phyloP scores from a whole-genome alignment of 2,329 filamentous ascomycete genomes.

The Lecanicillium sp. region DNA sequence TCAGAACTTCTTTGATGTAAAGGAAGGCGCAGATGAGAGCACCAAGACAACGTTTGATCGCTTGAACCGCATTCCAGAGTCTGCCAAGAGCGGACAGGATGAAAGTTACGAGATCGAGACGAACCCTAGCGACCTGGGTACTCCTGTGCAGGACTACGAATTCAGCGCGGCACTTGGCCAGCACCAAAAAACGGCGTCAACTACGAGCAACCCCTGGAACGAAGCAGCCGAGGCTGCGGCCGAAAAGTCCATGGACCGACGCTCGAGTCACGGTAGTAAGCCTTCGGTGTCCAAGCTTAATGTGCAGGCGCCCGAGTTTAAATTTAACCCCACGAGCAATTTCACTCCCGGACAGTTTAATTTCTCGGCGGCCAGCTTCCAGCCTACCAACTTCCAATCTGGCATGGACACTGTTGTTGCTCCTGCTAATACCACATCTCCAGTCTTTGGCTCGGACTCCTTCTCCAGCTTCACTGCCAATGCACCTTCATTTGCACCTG shows the following conservation, averaged over 20 bases:
- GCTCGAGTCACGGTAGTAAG: conserved; percentile 55
- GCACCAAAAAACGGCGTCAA: conserved; percentile 50
- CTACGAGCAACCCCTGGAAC: conserved; percentile 56
- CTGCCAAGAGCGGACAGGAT: conserved; percentile 32
- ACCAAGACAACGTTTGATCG: conserved; percentile 29
- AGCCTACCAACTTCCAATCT: conserved; percentile 41
- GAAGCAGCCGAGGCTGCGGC: conserved; percentile 36
- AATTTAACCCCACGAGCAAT: conserved; percentile 53
- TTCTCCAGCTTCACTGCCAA: not conserved
- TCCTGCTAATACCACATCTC: not conserved
- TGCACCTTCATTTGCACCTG: conserved; percentile 61
- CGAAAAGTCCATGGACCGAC: conserved; percentile 17
- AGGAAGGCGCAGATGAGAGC: conserved; percentile 35
- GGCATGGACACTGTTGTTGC: conserved; percentile 15
- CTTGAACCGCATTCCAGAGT: conserved; percentile 32
- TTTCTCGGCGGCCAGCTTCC: conserved; percentile 37
- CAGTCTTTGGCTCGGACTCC: no score
- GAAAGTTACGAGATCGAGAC: conserved; percentile 63
- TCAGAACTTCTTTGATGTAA: conserved; percentile 55
- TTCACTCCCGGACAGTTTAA: conserved; percentile 45
- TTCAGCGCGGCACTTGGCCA: conserved; percentile 34
- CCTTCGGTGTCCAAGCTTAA: conserved; percentile 74
- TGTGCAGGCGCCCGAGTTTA: conserved; percentile 83
- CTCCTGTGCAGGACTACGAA: conserved; percentile 47
- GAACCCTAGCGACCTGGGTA: conserved; percentile 65